Evolutionary conservation across 306 rosid species (phyloP), one percentile per base, ranked within the genome.

Genomic region (Bauhinia variegata): DNA sequence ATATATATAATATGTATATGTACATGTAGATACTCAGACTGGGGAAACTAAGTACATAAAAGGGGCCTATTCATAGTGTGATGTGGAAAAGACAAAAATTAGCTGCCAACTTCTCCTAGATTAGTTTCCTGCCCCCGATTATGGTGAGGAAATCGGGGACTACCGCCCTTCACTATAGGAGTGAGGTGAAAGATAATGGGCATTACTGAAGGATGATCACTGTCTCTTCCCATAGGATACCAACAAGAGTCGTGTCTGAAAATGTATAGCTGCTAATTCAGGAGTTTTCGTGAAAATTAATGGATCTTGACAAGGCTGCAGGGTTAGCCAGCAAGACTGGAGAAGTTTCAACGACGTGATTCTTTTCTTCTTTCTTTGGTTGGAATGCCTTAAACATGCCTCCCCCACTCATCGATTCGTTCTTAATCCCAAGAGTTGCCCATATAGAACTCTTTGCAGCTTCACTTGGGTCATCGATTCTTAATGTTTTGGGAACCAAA

Each of bases 371-470:
- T 57, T 81, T 58, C 50, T 71, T 88, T 62, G 95, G 30, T 68
- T 80, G 87, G 73, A 92, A 87, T 60, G 85, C 87, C 84, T 87
- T 87, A 12, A 86, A 87, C 87, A 89, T 72, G 10, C 88, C 80
- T 56, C 75, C 78, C 13, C 86, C 87, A 51, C 73, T 78, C 54
- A 54, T 33, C 34, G 91, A 71, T 64, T 91, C 97, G 44, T 91
- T 88, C 84, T 89, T 87, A 32, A 92, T 89, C 64, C 97, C 97
- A 19, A 92, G 95, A 23, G 97, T 89, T 31, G 86, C 84, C 97
- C 97, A 87, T 60, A 92, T 88, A 4, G 97, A 92, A 67, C 97
- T 92, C 92, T 83, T 92, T 15, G 96, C 96, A 71, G 97, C 96
- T 56, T 92, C 97, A 14, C 60, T 78, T 3, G 96, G 97, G 57